Conservation (phyloP, 139 green algal genomes). For the Asterochloris erici region DNA sequence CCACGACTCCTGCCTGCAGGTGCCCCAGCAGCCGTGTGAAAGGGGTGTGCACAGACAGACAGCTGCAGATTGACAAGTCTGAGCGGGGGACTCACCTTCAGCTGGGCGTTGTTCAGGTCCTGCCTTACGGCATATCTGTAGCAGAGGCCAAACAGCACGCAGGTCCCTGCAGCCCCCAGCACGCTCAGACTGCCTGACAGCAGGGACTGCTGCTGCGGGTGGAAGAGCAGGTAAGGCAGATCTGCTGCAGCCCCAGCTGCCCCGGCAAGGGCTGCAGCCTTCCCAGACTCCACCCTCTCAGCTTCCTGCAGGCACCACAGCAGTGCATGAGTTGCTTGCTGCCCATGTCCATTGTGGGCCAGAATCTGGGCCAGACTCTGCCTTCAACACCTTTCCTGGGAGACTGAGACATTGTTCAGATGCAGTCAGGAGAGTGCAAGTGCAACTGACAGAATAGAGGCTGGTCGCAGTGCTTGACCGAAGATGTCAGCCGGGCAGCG, state of each 20-base stretch:
- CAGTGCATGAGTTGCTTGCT: not conserved
- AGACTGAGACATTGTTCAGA: too few species aligned
- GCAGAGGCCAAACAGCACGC: conserved; percentile 1
- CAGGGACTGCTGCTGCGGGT: not conserved
- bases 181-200: not conserved
- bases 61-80: not conserved
- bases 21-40: not conserved
- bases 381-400: too few species aligned
- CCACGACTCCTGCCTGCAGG: conserved; percentile 9
- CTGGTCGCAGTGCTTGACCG: too few species aligned
- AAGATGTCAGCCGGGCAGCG: too few species aligned
- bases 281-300: conserved; percentile 9
- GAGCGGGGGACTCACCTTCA: conserved; percentile 1
- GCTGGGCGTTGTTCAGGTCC: conserved; percentile 8
- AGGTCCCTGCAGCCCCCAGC: not conserved
- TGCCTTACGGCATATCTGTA: conserved; percentile 14
- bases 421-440: too few species aligned
- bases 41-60: too few species aligned
- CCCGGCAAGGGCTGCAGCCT: conserved; percentile 9
- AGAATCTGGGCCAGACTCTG: too few species aligned
- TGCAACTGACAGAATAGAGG: too few species aligned
- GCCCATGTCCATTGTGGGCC: too few species aligned
- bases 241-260: not conserved
- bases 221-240: not conserved
- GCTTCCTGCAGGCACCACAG: not conserved